A percentile compares a stretch with the other conserved stretches of the same genome.
Evolutionary conservation across 306 rosid species (phyloP).

Genomic region (Cercis canadensis): DNA sequence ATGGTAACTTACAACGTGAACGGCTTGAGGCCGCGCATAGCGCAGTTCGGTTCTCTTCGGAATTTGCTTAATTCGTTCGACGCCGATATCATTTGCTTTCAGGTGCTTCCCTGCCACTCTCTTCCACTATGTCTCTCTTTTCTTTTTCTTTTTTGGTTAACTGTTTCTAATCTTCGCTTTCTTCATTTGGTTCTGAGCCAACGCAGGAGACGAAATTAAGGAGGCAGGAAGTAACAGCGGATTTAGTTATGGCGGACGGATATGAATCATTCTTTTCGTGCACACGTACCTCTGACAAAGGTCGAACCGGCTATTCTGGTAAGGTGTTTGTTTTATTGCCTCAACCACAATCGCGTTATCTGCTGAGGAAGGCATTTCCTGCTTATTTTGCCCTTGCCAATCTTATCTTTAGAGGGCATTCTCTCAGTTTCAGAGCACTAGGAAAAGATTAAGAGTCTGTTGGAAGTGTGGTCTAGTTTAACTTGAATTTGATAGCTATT

Average conservation of each 20-base stretch:
- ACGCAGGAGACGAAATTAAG: constrained; percentile 79
- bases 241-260: constrained; percentile 76
- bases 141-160: constrained; percentile 8
- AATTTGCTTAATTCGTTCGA: constrained; percentile 84
- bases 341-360: no score
- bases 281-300: constrained; percentile 70
- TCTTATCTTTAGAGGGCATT: no score
- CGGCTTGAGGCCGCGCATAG: constrained; percentile 79
- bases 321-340: no score
- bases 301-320: constrained; percentile 77
- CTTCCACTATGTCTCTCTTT: background rate
- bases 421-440: constrained; percentile 2
- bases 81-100: constrained; percentile 85
- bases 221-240: constrained; percentile 76
- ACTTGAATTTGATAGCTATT: background rate
- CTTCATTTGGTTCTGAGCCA: constrained; percentile 6
- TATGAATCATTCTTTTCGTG: constrained; percentile 91
- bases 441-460: constrained; percentile 19
- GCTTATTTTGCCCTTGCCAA: no score
- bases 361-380: no score
- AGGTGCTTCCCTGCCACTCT: constrained; percentile 39
- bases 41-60: constrained; percentile 87
- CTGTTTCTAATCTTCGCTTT: background rate
- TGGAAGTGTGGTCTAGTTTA: background rate
- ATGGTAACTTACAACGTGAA: constrained; percentile 88